Conservation (phyloP, 805 yeast genomes). For the Nakazawaea ernobii region DNA sequence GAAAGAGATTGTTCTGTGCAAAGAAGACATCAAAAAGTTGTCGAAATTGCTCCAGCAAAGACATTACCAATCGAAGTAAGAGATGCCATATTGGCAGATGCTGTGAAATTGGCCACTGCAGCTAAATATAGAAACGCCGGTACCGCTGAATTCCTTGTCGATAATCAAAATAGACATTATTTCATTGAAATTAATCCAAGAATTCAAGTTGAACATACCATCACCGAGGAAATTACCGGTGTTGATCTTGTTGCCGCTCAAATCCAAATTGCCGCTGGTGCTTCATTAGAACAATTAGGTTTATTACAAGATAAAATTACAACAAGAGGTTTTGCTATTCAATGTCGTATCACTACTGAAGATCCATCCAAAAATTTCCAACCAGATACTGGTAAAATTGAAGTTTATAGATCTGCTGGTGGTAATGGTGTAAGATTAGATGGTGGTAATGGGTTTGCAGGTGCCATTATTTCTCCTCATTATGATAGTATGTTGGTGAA, state of each 20-base stretch:
- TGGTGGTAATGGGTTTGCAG: constrained; percentile 98
- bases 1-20: constrained; percentile 99
- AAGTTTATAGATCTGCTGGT: constrained; percentile 96
- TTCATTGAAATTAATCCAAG: constrained; percentile 98
- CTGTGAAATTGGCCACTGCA: constrained; percentile 82
- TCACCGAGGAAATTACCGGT: constrained; percentile 98
- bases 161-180: constrained; percentile 88
- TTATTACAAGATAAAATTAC: constrained; percentile 91
- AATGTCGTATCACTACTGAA: constrained; percentile 98
- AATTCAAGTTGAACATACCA: constrained; percentile 97
- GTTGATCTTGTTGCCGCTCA: constrained; percentile 97
- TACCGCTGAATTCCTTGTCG: constrained; percentile 96
- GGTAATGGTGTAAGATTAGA: constrained; percentile 99
- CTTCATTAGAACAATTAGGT: constrained; percentile 86
- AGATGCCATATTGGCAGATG: constrained; percentile 90
- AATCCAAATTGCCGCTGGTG: constrained; percentile 98
- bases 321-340: constrained; percentile 96
- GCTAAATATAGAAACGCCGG: constrained; percentile 97
- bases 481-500: constrained; percentile 98
- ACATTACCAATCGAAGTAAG: constrained; percentile 78
- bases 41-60: constrained; percentile 96
- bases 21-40: constrained; percentile 98
- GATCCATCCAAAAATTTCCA: constrained; percentile 96
- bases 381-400: constrained; percentile 98
- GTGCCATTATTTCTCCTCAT: constrained; percentile 93